Base-by-base conservation (phyloP, 2,329 filamentous ascomycete species). In the Alternaria infectoria region DNA sequence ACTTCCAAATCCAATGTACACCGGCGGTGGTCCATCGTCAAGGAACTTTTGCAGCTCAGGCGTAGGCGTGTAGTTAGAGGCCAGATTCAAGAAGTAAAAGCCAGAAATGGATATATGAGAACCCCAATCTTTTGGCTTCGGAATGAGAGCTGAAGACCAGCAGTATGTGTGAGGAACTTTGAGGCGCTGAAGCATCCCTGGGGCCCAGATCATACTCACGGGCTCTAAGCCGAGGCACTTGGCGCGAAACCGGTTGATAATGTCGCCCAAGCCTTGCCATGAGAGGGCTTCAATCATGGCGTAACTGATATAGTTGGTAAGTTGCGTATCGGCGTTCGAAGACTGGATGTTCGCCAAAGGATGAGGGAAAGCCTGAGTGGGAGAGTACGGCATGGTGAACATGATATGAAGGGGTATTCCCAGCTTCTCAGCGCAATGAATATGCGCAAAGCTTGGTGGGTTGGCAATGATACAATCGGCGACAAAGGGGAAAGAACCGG, bases 401-500 rank as follows among this genome's bases (percentile, higher is more conserved):
- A 96, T 95, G 74, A 96, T 86, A 72, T 93, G 90, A 6, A 92
- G 73, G 0, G 91, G 91, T 26, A 93, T 87, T 0, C 90, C 90
- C 68, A 92, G 77, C 74, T 89, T 90, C 79, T 93, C 88, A 0
- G 90, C 91, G 64, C 90, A 86, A 72, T 93, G 90, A 4, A 93
- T 84, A 72, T 93, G 90, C 0, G 89, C 91, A 77, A 92, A 93
- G 71, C 89, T 91, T 0, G 91, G 91, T 2, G 91, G 91, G 64
- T 93, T 93, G 3, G 91, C 91, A 69, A 93, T 91, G 67, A 93
- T 92, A 91, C 65, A 68, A 78, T 93, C 92, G 0, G 93, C 93
- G 45, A 96, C 88, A 74, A 97, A 97, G 1, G 91, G 91, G 3
- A 32, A 32, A 51, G 12, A n/a, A 30, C 8, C 25, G 21, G 8